Conservation (phyloP, 2,329 filamentous ascomycete species). For the Biscogniauxia mediterranea region DNA sequence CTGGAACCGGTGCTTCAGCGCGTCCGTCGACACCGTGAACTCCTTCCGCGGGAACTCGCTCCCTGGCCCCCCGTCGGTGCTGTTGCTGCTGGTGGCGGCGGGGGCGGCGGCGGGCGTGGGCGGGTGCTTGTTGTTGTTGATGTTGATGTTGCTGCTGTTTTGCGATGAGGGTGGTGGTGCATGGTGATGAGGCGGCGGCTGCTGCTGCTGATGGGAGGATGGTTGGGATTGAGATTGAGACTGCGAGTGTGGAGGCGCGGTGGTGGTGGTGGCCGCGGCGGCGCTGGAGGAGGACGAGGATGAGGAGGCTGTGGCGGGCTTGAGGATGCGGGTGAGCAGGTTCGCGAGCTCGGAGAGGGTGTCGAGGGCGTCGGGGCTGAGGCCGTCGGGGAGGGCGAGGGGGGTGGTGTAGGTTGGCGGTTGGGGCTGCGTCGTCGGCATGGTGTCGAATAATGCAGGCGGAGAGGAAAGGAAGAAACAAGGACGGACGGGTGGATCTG, state of each 20-base stretch:
- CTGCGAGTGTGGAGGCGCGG: conserved; percentile 14
- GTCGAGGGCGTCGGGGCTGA: conserved; percentile 81
- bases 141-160: too few relatives aligned
- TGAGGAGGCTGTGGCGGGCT: conserved; percentile 29
- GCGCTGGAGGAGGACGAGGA: conserved; percentile 25
- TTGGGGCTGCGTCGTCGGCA: conserved; percentile 20
- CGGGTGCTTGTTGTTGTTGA: conserved; percentile 18
- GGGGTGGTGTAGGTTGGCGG: conserved; percentile 28
- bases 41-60: conserved; percentile 60
- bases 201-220: conserved; percentile 1
- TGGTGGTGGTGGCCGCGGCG: conserved; percentile 36
- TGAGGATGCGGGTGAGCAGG: conserved; percentile 72
- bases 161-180: neutral
- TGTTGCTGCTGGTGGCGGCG: too few relatives aligned
- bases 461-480: too few relatives aligned
- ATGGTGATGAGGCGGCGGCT: conserved; percentile 2
- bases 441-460: conserved; percentile 7
- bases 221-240: conserved; percentile 15
- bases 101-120: conserved; percentile 30
- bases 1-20: conserved; percentile 79
- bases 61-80: conserved; percentile 25
- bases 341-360: conserved; percentile 77
- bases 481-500: neutral
- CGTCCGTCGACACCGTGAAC: conserved; percentile 73
- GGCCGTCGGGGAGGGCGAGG: conserved; percentile 58